A percentile compares a stretch with the other conserved stretches of the same genome.
phyloP scores from a whole-genome alignment of 225 moss, liverwort and hornwort genomes.

The Polytrichum formosum region DNA sequence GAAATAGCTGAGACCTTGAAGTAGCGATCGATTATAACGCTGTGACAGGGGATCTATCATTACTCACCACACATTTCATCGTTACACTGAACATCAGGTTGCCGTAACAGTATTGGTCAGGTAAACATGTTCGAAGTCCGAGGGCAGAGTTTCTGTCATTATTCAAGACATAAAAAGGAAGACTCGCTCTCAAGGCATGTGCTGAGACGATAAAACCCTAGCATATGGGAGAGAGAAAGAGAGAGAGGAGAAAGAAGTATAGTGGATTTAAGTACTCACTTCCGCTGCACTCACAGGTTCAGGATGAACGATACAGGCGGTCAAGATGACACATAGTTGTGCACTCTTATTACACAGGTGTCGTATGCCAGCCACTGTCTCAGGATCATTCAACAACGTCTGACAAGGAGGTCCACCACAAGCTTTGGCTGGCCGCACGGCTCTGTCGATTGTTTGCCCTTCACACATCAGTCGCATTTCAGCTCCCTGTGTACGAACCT shows the following conservation, averaged over 20 bases:
- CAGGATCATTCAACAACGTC: constrained; percentile 31
- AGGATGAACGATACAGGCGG: background rate
- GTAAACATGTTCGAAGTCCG: background rate
- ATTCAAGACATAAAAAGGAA: too few species aligned
- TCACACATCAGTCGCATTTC: constrained; percentile 66
- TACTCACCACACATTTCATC: too few species aligned
- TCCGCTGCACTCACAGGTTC: constrained; percentile 15
- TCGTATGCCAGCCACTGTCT: constrained; percentile 34
- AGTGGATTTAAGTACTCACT: constrained; percentile 23
- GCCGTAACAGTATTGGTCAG: background rate
- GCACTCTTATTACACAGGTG: background rate
- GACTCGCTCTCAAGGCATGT: too few species aligned
- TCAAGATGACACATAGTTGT: background rate
- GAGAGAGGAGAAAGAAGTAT: background rate
- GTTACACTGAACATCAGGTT: too few species aligned
- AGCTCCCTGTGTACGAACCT: constrained; percentile 19
- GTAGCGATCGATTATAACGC: too few species aligned
- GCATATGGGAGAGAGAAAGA: background rate
- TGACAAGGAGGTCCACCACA: constrained; percentile 41
- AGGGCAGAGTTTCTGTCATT: background rate
- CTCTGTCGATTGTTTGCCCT: constrained; percentile 54
- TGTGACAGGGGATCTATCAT: too few species aligned
- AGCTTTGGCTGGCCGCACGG: constrained; percentile 46
- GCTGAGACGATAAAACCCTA: background rate
- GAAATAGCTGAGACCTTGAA: too few species aligned